Evolutionary conservation across 805 yeast species (phyloP).

Genomic region (Monosporozyma yasuniensis): DNA sequence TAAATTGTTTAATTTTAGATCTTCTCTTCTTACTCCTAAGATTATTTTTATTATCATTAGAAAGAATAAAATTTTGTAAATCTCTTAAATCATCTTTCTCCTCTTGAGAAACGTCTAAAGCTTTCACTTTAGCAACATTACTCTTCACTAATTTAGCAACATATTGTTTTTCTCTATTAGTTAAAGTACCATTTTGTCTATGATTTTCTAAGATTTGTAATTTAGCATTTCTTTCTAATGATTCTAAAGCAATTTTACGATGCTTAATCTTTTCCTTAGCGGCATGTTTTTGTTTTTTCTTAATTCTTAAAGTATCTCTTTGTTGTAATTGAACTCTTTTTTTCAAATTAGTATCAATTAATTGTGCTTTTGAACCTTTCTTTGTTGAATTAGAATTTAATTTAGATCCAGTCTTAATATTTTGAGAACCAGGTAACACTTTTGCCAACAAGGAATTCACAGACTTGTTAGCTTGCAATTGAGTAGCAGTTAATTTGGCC

Average conservation of each 20-base stretch:
- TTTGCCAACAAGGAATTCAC: slow-evolving; percentile 35
- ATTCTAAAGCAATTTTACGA: slow-evolving; percentile 12
- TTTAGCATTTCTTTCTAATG: slow-evolving; percentile 28
- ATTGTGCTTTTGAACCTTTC: slow-evolving; percentile 31
- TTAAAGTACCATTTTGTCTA: slow-evolving; percentile 23
- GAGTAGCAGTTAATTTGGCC: slow-evolving; percentile 13
- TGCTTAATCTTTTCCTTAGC: slow-evolving; percentile 25
- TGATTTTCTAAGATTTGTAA: slow-evolving; percentile 30
- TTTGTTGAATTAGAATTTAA: slow-evolving; percentile 3
- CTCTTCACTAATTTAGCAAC: slow-evolving; percentile 30
- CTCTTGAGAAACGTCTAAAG: slow-evolving; percentile 34
- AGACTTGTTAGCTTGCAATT: slow-evolving; percentile 32
- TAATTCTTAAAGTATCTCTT: slow-evolving; percentile 28
- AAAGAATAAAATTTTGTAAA: slow-evolving; percentile 36
- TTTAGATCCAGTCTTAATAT: slow-evolving; percentile 7
- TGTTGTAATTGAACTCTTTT: slow-evolving; percentile 29
- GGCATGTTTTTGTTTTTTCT: slow-evolving; percentile 28
- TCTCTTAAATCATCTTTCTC: slow-evolving; percentile 35
- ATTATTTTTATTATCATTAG: slow-evolving; percentile 34
- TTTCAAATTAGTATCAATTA: slow-evolving; percentile 32
- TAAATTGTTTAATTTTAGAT: slow-evolving; percentile 24
- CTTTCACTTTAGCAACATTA: slow-evolving; percentile 33
- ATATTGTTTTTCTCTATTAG: slow-evolving; percentile 29
- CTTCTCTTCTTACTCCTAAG: slow-evolving; percentile 29
- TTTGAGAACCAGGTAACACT: slow-evolving; percentile 32